phyloP scores from a whole-genome alignment of 2,329 filamentous ascomycete species.

The Colletotrichum tofieldiae region DNA sequence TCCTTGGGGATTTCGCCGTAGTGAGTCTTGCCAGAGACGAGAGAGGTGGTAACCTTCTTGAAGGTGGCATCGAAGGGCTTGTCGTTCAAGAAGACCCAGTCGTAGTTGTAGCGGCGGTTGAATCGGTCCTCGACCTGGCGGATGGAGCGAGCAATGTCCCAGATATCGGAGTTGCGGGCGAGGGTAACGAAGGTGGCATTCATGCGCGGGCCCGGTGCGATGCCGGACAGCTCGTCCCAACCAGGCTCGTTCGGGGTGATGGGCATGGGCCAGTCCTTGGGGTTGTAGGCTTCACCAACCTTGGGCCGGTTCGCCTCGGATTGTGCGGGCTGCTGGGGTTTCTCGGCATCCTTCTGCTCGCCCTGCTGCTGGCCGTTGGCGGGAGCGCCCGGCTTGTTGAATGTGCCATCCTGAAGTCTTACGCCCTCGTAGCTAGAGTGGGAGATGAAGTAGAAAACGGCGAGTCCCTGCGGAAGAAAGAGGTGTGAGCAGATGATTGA shows the following conservation, averaged over 20 bases:
- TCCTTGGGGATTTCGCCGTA: constrained; percentile 92
- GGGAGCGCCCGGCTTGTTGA: constrained; percentile 63
- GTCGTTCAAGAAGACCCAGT: constrained; percentile 99
- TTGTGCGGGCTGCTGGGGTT: constrained; percentile 45
- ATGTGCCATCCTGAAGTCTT: constrained; percentile 40
- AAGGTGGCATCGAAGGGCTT: constrained; percentile 93
- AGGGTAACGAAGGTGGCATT: constrained; percentile 98
- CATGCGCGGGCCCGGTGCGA: constrained; percentile 80
- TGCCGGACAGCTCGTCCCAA: constrained; percentile 67
- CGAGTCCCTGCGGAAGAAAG: constrained; percentile 65
- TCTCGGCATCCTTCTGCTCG: constrained; percentile 24
- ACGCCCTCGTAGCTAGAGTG: constrained; percentile 65
- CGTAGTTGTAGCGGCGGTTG: constrained; percentile 96
- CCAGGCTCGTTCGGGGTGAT: constrained; percentile 67
- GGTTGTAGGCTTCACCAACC: constrained; percentile 52
- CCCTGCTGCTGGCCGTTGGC: constrained; percentile 36
- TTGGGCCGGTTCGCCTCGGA: constrained; percentile 45
- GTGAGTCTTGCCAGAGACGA: constrained; percentile 93
- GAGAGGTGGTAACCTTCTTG: constrained; percentile 89
- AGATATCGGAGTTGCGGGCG: constrained; percentile 92
- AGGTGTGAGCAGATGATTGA: constrained; percentile 41
- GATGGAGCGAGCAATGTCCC: constrained; percentile 97
- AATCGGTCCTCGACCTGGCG: constrained; percentile 98
- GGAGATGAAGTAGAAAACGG: constrained; percentile 88
- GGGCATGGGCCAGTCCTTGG: constrained; percentile 64